Evolutionary conservation across 169 alveolate genomes (phyloP), one percentile per base, ranked within the genome.

Genomic region (Condylostoma magnum): DNA sequence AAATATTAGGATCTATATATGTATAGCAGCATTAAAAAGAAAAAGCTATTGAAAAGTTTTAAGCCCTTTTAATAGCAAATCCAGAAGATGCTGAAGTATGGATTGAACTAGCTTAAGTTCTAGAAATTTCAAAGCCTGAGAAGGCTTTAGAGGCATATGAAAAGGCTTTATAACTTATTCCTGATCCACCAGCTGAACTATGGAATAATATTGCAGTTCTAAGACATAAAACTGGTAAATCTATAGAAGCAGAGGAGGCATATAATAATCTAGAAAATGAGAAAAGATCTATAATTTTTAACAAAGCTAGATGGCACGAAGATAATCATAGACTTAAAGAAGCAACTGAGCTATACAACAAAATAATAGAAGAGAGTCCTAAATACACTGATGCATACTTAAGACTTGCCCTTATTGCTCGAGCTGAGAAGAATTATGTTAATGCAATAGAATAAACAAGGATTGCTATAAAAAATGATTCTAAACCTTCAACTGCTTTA

Each of bases 71-170:
- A 5, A 34, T 33, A 20, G 10, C 22, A 12, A 67, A 67, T 48
- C 65, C 76, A 6, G 67, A 67, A 8, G 76, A 67, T 36, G 31
- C 27, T 5, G 76, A 67, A 4, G 65, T 65, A n/a, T 67, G 76
- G 52, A 48, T 67, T 30, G 60, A 67, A 50, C 30, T 67, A 1
- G 76, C 76, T 34, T 47, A 50, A 6, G 2, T 67, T 18, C 73
- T 63, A 20, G 73, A 63, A 31, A 67, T 50, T 47, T 67, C 60
- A 67, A 50, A 67, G 66, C 76, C 76, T 2, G 18, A 50, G 12
- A 30, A 67, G 50, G 76, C 76, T n/a, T 33, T 67, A n/a, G 66
- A 67, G 41, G 43, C 66, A 22, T 67, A 67, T 67, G 76, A 67
- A 67, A 50, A 51, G 28, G 76, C 76, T 1, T 10, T 67, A 10